Evolutionary conservation across 805 yeast genomes (phyloP).

Genomic region (Starmerella tilneyi): DNA sequence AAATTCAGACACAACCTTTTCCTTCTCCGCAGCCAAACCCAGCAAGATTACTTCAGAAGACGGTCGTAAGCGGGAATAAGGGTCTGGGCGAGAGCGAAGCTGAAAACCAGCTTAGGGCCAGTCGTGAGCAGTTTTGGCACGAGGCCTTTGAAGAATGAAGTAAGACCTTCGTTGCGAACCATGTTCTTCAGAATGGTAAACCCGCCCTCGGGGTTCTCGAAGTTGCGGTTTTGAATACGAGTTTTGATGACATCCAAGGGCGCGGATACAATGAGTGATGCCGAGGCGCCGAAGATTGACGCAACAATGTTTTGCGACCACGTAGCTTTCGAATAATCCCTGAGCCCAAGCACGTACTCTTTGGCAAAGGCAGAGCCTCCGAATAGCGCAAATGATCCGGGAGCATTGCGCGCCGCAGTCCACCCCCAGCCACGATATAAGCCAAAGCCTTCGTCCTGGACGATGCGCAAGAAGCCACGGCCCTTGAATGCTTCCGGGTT

Average conservation of each 20-base stretch:
- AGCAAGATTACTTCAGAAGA: conserved; percentile 38
- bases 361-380: conserved; percentile 99
- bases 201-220: conserved; percentile 92
- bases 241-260: conserved; percentile 97
- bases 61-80: conserved; percentile 93
- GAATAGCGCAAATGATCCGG: conserved; percentile 93
- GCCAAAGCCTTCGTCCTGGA: conserved; percentile 84
- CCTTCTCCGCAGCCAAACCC: too few relatives aligned
- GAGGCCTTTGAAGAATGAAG: conserved; percentile 91
- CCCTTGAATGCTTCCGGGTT: conserved; percentile 99
- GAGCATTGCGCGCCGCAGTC: conserved; percentile 99
- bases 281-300: conserved; percentile 92
- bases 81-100: conserved; percentile 95
- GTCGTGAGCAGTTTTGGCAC: conserved; percentile 94
- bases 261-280: conserved; percentile 91
- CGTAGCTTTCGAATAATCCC: conserved; percentile 82
- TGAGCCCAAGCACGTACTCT: conserved; percentile 79
- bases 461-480: conserved; percentile 81
- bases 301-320: conserved; percentile 93
- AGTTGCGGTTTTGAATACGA: conserved; percentile 92
- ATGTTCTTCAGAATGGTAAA: conserved; percentile 86
- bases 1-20: too few relatives aligned
- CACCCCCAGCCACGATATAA: conserved; percentile 98
- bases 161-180: conserved; percentile 78
- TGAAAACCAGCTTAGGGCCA: conserved; percentile 95